Base-by-base conservation (phyloP, 2,329 filamentous ascomycete genomes). In the Rachicladosporium sp. region DNA sequence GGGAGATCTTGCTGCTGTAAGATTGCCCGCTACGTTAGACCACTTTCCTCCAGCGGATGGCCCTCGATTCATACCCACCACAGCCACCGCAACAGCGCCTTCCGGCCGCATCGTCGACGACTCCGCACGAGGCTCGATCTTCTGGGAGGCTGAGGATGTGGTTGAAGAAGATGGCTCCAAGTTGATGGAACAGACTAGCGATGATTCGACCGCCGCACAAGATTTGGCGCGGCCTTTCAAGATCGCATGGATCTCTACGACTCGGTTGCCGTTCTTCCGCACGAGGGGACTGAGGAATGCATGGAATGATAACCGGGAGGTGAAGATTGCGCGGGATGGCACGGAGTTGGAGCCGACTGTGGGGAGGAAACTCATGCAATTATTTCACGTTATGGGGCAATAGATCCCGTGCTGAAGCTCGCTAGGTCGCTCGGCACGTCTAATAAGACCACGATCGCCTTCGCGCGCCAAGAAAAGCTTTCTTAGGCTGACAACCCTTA, bases 291-390 rank as follows among this genome's bases (percentile, higher is more conserved):
- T 96, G 40, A 74, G 88, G 27, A 96, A 96, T 56, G 82, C 86
- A 0, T 94, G 87, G 85, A 96, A 96, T 59, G 82, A 84, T 4
- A 94, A 94, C 55, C 71, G 88, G 38, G 89, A 95, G 56, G 84
- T 96, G 45, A 96, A 96, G 63, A 93, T 96, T 56, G 89, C 89
- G 13, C 73, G 89, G 52, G 89, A 96, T 53, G 89, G 89, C 2
- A 96, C 88, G 0, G 88, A 95, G 60, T 67, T 96, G 37, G 89
- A 95, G 60, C 83, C 88, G 21, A 74, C 69, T 21, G 74, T 93
- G 33, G 89, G 88, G 4, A 75, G 77, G 51, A 77, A 76, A 51
- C 65, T 96, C 39, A 69, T 93, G 46, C 77, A 78, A 33, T 72
- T 94, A 52, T 95, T 96, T 32, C 48, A 53, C 32, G 38, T 46